Evolutionary conservation across 208 protist genomes (phyloP), one percentile per base, ranked within the genome.

Genomic region (Trypanosomatidae sp.): DNA sequence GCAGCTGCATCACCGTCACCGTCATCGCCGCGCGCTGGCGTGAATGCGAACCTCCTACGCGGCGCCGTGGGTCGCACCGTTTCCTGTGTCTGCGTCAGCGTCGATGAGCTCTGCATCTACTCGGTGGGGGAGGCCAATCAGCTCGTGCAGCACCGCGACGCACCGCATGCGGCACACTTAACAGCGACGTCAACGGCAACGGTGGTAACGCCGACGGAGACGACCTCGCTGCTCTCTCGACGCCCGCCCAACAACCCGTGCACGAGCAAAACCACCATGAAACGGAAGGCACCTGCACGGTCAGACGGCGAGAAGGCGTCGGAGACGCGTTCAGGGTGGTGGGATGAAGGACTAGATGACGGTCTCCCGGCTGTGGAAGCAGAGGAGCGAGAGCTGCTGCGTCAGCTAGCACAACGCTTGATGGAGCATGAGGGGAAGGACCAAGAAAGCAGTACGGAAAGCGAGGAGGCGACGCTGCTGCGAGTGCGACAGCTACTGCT

Each of bases 71-170:
- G 77, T 5, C 78, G 80, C 66, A 76, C 69, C 46, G 74, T 95
- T 22, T 84, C 75, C 7, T 89, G 88, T 36, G 86, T 92, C 2
- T 93, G 85, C 64, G 88, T 93, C 41, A 85, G 83, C 62, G 75
- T 93, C 28, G 88, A 96, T 69, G 89, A 92, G 60, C 67, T 96
- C 15, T 87, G 82, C 66, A 69, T 96, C 43, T 90, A 91, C 69
- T 91, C 84, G 1, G 73, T 93, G 15, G 88, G 85, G 43, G 82
- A 87, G 19, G 80, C 78, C 1, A 76, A 81, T 25, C 72, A 83
- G 41, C 65, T 80, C 3, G 41, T 66, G 30, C 69, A 64, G 41
- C 69, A 71, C 44, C 75, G 64, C 19, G 77, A 69, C 28, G 56
- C 28, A 13, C 10, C 17, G 10, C 43, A 17, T 46, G n/a, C 12